Evolutionary conservation across 768 basidiomycete species (phyloP), one percentile per base, ranked within the genome.

Genomic region (Tricholoma sp.): DNA sequence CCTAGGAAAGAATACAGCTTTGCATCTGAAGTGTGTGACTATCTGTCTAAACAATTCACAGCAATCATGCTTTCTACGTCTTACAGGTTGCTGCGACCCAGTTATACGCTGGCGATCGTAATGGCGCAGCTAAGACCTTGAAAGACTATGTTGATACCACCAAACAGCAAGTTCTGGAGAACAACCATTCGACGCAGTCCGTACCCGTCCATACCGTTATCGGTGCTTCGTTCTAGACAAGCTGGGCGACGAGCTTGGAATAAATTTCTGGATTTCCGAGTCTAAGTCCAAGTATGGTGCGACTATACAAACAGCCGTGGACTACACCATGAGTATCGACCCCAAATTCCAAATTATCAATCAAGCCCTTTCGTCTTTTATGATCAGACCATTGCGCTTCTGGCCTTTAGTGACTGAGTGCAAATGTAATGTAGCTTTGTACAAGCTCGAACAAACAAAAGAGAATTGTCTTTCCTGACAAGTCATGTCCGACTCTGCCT

Each of bases 401-500:
- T 27, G 3, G 47, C 16, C 29, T 50, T 27, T 10, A 29, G 4
- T 8, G 37, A 2, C 24, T 21, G 52, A 53, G 27, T n/a, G n/a
- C n/a, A n/a, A n/a, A n/a, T n/a, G n/a, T n/a, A n/a, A n/a, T n/a
- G n/a, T n/a, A n/a, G n/a, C n/a, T n/a, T n/a, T n/a, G 16, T 12
- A 29, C 47, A 50, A 50, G 27, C 47, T 31, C 8, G 47, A 50
- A 31, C 47, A 50, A 50, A 45, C 37, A 43, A n/a, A n/a, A n/a
- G n/a, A n/a, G n/a, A n/a, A n/a, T n/a, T 27, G 24, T 27, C 24
- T 27, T 27, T 27, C 16, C 41, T 35, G 24, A 41, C 29, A 56
- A 60, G 54, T 55, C 57, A 91, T 92, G 91, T 75, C 86, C 43
- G 89, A 92, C 68, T 71, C 84, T 71, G 83, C 86, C 65, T 85